These are phyloP conservation scores for Wallacemonas sp. DNA, from an alignment of 208 protist genomes.

Conservation along the genomic window DNA sequence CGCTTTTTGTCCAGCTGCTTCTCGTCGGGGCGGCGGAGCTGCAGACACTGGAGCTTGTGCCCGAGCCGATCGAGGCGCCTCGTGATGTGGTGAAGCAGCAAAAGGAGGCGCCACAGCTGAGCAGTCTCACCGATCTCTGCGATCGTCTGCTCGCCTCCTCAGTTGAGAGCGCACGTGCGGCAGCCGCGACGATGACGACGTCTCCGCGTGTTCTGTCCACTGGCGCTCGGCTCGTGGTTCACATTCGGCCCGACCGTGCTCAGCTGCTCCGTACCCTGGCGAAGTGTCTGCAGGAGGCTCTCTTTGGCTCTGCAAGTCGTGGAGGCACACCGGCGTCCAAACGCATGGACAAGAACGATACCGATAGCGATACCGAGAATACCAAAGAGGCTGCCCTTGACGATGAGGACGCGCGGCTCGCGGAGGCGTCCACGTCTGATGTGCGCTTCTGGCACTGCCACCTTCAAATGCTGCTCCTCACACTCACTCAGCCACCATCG, in stretches of 20 bases:
- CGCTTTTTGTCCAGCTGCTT: constrained; percentile 63
- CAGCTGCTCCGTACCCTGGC: not conserved
- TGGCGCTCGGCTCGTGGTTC: not conserved
- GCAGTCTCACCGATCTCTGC: not conserved
- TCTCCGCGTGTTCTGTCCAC: too few relatives aligned
- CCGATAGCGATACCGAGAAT: too few relatives aligned
- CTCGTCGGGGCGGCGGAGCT: constrained; percentile 67
- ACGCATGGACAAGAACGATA: not conserved
- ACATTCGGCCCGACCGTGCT: not conserved
- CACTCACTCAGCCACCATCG: constrained; percentile 9
- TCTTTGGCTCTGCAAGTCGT: too few relatives aligned
- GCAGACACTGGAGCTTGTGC: constrained; percentile 27
- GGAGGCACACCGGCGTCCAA: too few relatives aligned
- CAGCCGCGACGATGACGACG: not conserved
- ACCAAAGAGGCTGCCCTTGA: too few relatives aligned
- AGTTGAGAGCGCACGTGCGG: not conserved
- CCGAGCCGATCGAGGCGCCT: not conserved
- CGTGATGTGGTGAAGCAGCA: not conserved
- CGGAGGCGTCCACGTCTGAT: constrained; percentile 38
- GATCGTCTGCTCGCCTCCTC: not conserved
- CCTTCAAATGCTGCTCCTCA: constrained; percentile 60
- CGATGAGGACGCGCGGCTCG: constrained; percentile 21
- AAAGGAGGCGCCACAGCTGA: not conserved
- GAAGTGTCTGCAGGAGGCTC: not conserved
- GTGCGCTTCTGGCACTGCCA: constrained; percentile 74